These are phyloP conservation scores for Pleurotus sapidus DNA, from an alignment of 768 basidiomycete species.

Conservation along the genomic window DNA sequence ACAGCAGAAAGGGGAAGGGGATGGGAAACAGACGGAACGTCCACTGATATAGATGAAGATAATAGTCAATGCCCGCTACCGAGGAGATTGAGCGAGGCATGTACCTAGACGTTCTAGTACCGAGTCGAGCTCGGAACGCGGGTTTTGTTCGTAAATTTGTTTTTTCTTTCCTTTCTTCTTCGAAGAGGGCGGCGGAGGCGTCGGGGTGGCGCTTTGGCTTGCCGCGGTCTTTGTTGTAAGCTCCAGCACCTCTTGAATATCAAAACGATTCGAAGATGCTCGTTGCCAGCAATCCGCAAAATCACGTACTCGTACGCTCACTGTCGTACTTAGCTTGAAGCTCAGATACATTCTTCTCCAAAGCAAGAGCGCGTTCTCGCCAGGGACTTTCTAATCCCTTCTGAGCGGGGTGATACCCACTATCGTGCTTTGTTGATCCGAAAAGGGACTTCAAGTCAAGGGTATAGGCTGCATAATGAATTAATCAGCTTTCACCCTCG, in stretches of 20 bases:
- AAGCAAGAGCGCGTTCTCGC: conserved; percentile 36
- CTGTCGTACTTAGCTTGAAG: conserved; percentile 38
- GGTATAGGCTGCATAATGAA: conserved; percentile 34
- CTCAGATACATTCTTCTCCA: conserved; percentile 35
- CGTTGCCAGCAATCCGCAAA: background rate
- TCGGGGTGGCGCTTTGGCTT: conserved; percentile 11
- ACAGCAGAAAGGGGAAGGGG: conserved; percentile 15
- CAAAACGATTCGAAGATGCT: conserved; percentile 4
- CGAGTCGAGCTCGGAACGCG: no score
- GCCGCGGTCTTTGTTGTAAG: conserved; percentile 5
- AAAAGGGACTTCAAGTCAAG: conserved; percentile 32
- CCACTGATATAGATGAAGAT: no score
- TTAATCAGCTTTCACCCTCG: background rate
- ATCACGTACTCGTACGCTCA: conserved; percentile 37
- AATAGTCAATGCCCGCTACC: no score
- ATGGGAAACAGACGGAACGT: background rate
- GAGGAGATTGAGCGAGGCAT: no score
- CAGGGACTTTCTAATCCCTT: conserved; percentile 25
- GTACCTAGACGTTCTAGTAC: no score
- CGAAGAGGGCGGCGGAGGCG: conserved; percentile 2
- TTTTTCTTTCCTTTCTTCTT: conserved; percentile 18
- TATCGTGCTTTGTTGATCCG: conserved; percentile 10
- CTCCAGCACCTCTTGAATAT: conserved; percentile 11
- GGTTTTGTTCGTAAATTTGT: conserved; percentile 1
- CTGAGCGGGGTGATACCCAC: background rate